These are phyloP conservation scores for Aspergillus diversus DNA, from an alignment of 495 filamentous ascomycete genomes.

Conservation along the genomic window DNA sequence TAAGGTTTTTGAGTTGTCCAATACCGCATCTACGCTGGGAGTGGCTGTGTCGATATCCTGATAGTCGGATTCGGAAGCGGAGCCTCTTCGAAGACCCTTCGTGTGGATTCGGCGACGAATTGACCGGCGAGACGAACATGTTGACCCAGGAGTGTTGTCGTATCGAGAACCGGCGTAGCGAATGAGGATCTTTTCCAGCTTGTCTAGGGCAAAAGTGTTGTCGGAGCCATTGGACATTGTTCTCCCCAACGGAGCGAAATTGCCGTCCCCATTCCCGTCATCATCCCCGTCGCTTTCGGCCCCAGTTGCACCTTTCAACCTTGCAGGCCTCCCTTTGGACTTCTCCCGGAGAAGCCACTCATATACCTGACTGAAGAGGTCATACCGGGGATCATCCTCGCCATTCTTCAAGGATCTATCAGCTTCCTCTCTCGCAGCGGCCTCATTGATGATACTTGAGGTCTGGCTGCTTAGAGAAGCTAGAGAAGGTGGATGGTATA, in stretches of 20 bases:
- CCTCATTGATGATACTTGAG: slow-evolving; percentile 32
- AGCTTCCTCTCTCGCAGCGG: slow-evolving; percentile 29
- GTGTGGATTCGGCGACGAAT: slow-evolving; percentile 29
- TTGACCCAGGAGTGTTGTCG: slow-evolving; percentile 36
- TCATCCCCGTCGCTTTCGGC: slow-evolving; percentile 21
- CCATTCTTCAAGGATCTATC: slow-evolving; percentile 30
- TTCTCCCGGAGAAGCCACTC: slow-evolving; percentile 83
- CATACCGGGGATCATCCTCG: slow-evolving; percentile 40
- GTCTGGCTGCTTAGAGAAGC: slow-evolving; percentile 34
- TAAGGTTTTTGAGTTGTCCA: slow-evolving; percentile 89
- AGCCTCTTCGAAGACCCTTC: slow-evolving; percentile 45
- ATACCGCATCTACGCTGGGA: slow-evolving; percentile 73
- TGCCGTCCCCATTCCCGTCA: slow-evolving; percentile 30
- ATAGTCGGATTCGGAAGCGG: slow-evolving; percentile 79
- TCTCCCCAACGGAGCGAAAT: slow-evolving; percentile 34
- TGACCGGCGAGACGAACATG: slow-evolving; percentile 39
- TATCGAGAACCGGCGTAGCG: slow-evolving; percentile 52
- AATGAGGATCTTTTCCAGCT: slow-evolving; percentile 67
- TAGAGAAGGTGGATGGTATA: slow-evolving; percentile 32
- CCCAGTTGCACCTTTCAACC: slow-evolving; percentile 32
- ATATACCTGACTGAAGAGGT: slow-evolving; percentile 69
- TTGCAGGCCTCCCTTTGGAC: slow-evolving; percentile 59
- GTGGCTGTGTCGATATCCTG: slow-evolving; percentile 71
- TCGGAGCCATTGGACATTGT: slow-evolving; percentile 54
- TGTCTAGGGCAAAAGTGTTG: slow-evolving; percentile 65